These are phyloP conservation scores for Vigna hirtella DNA, from an alignment of 306 rosid species.

Conservation along the genomic window DNA sequence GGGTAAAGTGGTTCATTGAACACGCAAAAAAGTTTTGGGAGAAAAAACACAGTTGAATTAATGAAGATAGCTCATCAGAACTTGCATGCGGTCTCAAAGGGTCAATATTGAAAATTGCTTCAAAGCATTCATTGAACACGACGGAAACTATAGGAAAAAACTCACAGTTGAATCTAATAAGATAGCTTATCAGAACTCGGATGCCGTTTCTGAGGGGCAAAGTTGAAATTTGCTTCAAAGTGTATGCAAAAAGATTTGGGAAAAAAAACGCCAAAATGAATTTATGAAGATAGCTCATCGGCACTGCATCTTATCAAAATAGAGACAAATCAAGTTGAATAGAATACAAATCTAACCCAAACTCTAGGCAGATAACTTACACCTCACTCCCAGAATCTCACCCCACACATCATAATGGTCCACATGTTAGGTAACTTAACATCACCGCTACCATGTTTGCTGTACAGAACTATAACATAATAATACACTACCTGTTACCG, in stretches of 20 bases:
- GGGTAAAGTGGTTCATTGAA: background rate
- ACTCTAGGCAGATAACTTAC: constrained; percentile 42
- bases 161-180: background rate
- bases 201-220: background rate
- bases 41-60: constrained; percentile 1
- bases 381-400: constrained; percentile 45
- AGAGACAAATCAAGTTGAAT: constrained; percentile 17
- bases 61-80: constrained; percentile 23
- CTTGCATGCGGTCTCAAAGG: background rate
- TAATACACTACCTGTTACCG: constrained; percentile 10
- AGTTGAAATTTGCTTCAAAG: background rate
- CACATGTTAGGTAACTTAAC: constrained; percentile 55
- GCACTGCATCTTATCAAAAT: constrained; percentile 16
- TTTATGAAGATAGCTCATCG: constrained; percentile 14
- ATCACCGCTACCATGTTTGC: constrained; percentile 48
- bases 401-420: constrained; percentile 44
- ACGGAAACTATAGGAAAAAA: background rate
- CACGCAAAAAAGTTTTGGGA: background rate
- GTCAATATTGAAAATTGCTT: background rate
- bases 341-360: constrained; percentile 34
- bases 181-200: constrained; percentile 3
- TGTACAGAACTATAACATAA: background rate
- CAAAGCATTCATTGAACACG: background rate
- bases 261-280: background rate
- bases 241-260: background rate